A percentile compares a stretch with the other conserved stretches of the same genome.
Evolutionary conservation across 495 filamentous ascomycete genomes (phyloP).

Genomic region (Penicillium psychrofluorescens): DNA sequence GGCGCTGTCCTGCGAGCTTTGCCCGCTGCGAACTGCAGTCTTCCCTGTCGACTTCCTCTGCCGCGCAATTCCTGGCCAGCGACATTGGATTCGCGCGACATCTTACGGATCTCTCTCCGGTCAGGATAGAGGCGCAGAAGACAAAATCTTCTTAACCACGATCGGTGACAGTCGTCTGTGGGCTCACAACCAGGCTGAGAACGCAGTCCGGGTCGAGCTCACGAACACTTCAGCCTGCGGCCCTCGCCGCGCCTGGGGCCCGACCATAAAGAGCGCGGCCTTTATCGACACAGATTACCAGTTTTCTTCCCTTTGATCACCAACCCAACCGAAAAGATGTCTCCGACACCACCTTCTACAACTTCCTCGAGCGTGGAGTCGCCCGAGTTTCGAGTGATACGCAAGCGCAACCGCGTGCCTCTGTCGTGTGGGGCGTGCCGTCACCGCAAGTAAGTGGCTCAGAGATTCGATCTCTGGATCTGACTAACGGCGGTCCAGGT

Average conservation of each 20-base stretch:
- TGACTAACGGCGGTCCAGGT: slow-evolving; percentile 41
- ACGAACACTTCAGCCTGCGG: not conserved
- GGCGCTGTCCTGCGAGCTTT: too few species aligned
- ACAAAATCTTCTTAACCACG: too few species aligned
- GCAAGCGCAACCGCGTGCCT: slow-evolving; percentile 90
- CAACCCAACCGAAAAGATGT: slow-evolving; percentile 46
- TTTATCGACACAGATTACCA: not conserved
- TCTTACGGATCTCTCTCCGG: too few species aligned
- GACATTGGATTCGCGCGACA: too few species aligned
- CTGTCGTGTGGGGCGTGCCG: slow-evolving; percentile 91
- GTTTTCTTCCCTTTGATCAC: not conserved
- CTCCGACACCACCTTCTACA: slow-evolving; percentile 87
- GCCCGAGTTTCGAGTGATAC: slow-evolving; percentile 83
- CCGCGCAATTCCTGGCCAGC: too few species aligned
- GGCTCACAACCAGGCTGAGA: not conserved
- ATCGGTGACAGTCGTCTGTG: not conserved
- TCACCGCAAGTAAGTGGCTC: slow-evolving; percentile 74
- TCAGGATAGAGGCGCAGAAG: too few species aligned
- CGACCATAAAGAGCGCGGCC: not conserved
- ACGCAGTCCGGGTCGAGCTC: not conserved
- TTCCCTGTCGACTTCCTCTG: too few species aligned
- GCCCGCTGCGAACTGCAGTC: too few species aligned
- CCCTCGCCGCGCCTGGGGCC: not conserved
- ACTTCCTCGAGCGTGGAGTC: slow-evolving; percentile 72
- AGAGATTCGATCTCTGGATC: slow-evolving; percentile 9